These are phyloP conservation scores for Boletus reticuloceps DNA, from an alignment of 768 basidiomycete species.

Conservation along the genomic window DNA sequence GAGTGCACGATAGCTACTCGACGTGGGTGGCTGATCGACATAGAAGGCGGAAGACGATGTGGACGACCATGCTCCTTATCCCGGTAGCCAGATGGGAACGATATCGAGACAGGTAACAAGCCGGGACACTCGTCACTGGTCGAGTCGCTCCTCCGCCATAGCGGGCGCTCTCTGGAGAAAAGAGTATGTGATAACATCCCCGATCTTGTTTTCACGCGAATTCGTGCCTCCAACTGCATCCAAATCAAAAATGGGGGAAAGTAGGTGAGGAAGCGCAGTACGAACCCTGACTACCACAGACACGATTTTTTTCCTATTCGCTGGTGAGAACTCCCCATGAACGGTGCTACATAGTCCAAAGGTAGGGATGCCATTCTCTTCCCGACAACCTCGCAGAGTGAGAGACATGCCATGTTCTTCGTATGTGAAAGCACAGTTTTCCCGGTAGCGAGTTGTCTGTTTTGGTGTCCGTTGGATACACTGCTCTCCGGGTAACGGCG, in stretches of 20 bases:
- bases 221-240: constrained; percentile 23
- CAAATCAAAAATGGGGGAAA: not conserved
- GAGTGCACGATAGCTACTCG: constrained; percentile 25
- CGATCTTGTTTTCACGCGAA: constrained; percentile 16
- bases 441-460: constrained; percentile 4
- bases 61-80: constrained; percentile 19
- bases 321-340: constrained; percentile 27
- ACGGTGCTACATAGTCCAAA: constrained; percentile 32
- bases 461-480: constrained; percentile 48
- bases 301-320: constrained; percentile 23
- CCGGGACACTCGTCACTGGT: constrained; percentile 22
- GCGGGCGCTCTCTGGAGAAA: constrained; percentile 22
- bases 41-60: constrained; percentile 31
- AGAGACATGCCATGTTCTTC: constrained; percentile 30
- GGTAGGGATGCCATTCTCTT: constrained; percentile 28
- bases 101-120: constrained; percentile 27
- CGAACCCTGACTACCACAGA: constrained; percentile 30
- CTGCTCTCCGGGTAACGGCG: constrained; percentile 50
- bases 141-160: constrained; percentile 22
- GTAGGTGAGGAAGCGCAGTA: not conserved
- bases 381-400: constrained; percentile 29
- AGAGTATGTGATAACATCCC: constrained; percentile 11
- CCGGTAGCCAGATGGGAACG: constrained; percentile 28
- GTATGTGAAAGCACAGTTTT: constrained; percentile 29
- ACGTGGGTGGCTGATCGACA: constrained; percentile 24